phyloP scores from a whole-genome alignment of 1,284 basidiomycete genomes.

The Abortiporus biennis region DNA sequence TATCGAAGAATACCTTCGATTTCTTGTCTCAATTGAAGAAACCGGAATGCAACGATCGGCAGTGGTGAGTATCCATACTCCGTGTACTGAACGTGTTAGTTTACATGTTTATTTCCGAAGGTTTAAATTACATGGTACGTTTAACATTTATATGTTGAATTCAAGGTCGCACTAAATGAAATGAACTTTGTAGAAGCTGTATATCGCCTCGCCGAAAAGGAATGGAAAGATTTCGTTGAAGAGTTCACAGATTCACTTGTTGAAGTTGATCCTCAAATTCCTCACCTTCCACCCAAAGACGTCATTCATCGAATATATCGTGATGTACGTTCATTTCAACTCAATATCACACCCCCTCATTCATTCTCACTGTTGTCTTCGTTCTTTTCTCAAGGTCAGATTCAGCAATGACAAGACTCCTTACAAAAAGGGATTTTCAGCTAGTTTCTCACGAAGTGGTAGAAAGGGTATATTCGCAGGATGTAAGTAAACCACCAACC shows the following conservation, averaged over 20 bases:
- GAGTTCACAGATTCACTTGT: conserved; percentile 59
- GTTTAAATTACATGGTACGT: conserved; percentile 70
- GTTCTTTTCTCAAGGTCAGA: conserved; percentile 52
- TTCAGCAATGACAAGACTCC: conserved; percentile 94
- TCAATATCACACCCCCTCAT: background rate
- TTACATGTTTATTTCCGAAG: conserved; percentile 27
- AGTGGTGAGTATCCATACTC: conserved; percentile 53
- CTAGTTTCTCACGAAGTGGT: conserved; percentile 75
- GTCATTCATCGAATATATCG: conserved; percentile 82
- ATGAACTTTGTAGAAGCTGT: conserved; percentile 56
- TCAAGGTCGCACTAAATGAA: conserved; percentile 1
- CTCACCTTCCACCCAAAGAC: conserved; percentile 81
- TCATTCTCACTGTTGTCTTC: background rate
- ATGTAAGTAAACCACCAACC: conserved; percentile 45
- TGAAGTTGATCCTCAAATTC: conserved; percentile 75
- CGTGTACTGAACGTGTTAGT: background rate
- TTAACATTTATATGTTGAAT: conserved; percentile 9
- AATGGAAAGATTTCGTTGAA: conserved; percentile 83
- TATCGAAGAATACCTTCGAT: conserved; percentile 80
- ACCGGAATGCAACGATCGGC: conserved; percentile 78
- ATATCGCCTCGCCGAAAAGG: conserved; percentile 77
- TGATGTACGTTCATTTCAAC: conserved; percentile 45
- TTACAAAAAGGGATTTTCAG: conserved; percentile 78
- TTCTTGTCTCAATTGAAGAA: conserved; percentile 71
- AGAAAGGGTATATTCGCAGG: conserved; percentile 73